phyloP scores from a whole-genome alignment of 257 asterid species.

The Prunella vulgaris region DNA sequence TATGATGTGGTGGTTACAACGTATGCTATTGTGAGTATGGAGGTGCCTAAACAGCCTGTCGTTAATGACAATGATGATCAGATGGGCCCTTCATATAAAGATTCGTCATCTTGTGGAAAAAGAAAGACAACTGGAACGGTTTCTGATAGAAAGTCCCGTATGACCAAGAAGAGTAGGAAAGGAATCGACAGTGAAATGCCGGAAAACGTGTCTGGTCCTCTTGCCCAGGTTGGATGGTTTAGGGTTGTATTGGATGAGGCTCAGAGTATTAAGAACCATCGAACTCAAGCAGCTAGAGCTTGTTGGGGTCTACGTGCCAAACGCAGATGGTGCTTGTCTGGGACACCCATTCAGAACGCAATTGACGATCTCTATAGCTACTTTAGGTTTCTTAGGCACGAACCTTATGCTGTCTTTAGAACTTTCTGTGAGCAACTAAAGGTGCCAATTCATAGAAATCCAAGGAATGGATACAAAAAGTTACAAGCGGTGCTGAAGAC shows the following conservation, averaged over 20 bases:
- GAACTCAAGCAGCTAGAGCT: slow-evolving; percentile 96
- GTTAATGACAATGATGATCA: slow-evolving; percentile 67
- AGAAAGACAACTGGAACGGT: slow-evolving; percentile 47
- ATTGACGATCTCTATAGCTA: slow-evolving; percentile 95
- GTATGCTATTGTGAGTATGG: slow-evolving; percentile 96
- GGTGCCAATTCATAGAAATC: slow-evolving; percentile 77
- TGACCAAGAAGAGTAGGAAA: slow-evolving; percentile 63
- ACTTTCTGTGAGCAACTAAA: slow-evolving; percentile 68
- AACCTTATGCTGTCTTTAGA: slow-evolving; percentile 75
- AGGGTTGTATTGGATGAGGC: slow-evolving; percentile 98
- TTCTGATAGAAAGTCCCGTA: slow-evolving; percentile 44
- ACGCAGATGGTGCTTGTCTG: slow-evolving; percentile 98
- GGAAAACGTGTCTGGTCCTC: slow-evolving; percentile 67
- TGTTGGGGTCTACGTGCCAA: slow-evolving; percentile 99
- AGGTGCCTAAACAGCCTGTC: slow-evolving; percentile 97
- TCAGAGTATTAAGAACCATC: slow-evolving; percentile 91
- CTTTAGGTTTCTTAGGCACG: slow-evolving; percentile 92
- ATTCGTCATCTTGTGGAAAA: slow-evolving; percentile 47
- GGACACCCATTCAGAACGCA: slow-evolving; percentile 97
- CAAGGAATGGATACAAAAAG: slow-evolving; percentile 72
- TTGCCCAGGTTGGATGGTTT: slow-evolving; percentile 97
- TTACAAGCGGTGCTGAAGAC: slow-evolving; percentile 93
- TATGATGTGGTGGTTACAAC: slow-evolving; percentile 95
- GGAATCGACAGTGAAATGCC: slow-evolving; percentile 49
- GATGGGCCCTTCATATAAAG: slow-evolving; percentile 32